Conservation (phyloP, 1,284 basidiomycete species). For the Thelephora terrestris region DNA sequence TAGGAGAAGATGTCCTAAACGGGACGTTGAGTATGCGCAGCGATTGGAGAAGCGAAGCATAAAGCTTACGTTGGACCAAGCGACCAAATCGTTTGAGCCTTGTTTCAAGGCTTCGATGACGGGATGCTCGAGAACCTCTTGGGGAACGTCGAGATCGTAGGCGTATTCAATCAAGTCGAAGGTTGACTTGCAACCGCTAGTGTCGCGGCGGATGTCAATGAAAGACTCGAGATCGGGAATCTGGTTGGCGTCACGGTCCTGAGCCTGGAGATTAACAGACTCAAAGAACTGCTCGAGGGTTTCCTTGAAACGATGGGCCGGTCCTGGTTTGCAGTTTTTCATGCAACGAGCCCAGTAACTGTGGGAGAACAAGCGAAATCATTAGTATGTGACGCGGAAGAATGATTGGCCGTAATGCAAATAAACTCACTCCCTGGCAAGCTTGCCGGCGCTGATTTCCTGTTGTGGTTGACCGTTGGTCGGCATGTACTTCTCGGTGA, state of each 20-base stretch:
- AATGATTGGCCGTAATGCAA: not conserved
- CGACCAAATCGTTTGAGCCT: slow-evolving; percentile 17
- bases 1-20: slow-evolving; percentile 18
- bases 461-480: slow-evolving; percentile 6
- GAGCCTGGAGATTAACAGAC: slow-evolving; percentile 14
- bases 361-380: not conserved
- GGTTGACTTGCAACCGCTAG: slow-evolving; percentile 15
- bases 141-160: slow-evolving; percentile 16
- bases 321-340: not conserved
- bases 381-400: not conserved
- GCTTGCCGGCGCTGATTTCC: slow-evolving; percentile 13
- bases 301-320: slow-evolving; percentile 13
- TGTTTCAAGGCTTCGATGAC: slow-evolving; percentile 13
- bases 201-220: slow-evolving; percentile 16
- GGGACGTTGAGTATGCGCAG: not conserved
- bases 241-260: slow-evolving; percentile 9
- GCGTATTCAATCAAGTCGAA: slow-evolving; percentile 19
- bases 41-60: not conserved
- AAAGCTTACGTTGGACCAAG: slow-evolving; percentile 19
- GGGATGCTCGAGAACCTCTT: slow-evolving; percentile 19
- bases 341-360: slow-evolving; percentile 11
- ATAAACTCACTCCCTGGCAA: slow-evolving; percentile 15
- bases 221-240: slow-evolving; percentile 18
- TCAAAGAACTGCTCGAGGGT: slow-evolving; percentile 15
- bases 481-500: slow-evolving; percentile 24